Base-by-base conservation (phyloP, 1,284 basidiomycete species). In the Takashimella tepidaria region DNA sequence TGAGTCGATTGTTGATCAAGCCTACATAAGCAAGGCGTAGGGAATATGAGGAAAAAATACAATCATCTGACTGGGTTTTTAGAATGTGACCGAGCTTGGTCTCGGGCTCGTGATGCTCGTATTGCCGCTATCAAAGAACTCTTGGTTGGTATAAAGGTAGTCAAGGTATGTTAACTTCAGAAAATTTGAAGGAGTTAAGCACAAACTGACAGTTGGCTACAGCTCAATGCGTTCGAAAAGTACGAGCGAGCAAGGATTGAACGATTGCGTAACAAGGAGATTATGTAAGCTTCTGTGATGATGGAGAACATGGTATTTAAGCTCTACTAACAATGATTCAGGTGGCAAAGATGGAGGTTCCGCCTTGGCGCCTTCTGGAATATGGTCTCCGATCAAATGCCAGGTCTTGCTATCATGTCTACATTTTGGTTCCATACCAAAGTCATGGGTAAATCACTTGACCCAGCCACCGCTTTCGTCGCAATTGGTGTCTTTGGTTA, bases 301-400 rank as follows among this genome's bases (percentile, higher is more conserved):
- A 51, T 3, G 5, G n/a, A 27, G 12, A 26, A 26, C 40, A 20
- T 24, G 5, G 1, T 27, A 21, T 31, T 4, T 5, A 13, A 22
- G 37, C 41, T 42, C 44, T 27, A n/a, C 5, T 16, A 25, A 27
- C 24, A 5, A 19, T 23, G 13, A 2, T 10, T 20, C 6, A 68
- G 65, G n/a, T 72, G 72, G 62, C 74, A 76, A 57, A 56, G 75
- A 25, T 70, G 66, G 67, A 55, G 75, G 26, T 77, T 64, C 50
- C 66, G 64, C n/a, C 61, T 76, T 0, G 76, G 76, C 2, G 76
- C 76, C 1, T 41, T 60, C 3, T 76, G 70, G 64, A 77, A 77
- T 54, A 63, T 77, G 19, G 54, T 74, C 2, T 63, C 68, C 0
- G 72, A 70, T 37, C 62, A 69, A 47, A 43, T 68, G 22, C 69